Conservation (phyloP, 1,284 basidiomycete genomes). For the Apiotrichum veenhuisii region DNA sequence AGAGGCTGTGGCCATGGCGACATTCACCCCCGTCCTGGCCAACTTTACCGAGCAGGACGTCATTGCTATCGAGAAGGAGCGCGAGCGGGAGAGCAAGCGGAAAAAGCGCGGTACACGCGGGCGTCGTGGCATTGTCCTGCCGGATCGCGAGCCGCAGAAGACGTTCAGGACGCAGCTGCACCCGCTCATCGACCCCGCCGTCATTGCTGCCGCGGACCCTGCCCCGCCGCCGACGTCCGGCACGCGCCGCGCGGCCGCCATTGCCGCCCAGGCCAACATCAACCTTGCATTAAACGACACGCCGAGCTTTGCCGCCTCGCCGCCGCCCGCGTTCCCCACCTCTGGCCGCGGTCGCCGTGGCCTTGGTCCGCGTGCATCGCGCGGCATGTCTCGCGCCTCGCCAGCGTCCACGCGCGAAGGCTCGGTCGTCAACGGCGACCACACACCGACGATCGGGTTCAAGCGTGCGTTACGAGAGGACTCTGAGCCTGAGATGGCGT, state of each 20-base stretch:
- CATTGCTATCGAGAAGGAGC: constrained; percentile 82
- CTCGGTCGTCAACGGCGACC: constrained; percentile 24
- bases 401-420: constrained; percentile 30
- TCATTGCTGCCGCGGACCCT: constrained; percentile 27
- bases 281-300: constrained; percentile 46
- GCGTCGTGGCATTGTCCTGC: constrained; percentile 79
- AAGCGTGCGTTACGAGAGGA: constrained; percentile 33
- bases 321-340: constrained; percentile 47
- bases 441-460: constrained; percentile 19
- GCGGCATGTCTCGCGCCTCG: constrained; percentile 23
- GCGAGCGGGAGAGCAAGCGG: constrained; percentile 84
- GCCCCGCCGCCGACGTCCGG: constrained; percentile 55
- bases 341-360: constrained; percentile 10
- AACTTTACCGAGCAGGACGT: constrained; percentile 85
- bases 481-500: constrained; percentile 18
- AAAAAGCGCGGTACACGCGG: constrained; percentile 79
- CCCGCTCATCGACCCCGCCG: constrained; percentile 38
- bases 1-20: constrained; percentile 64
- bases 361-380: constrained; percentile 3
- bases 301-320: constrained; percentile 50
- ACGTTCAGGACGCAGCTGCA: constrained; percentile 80
- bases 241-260: constrained; percentile 73
- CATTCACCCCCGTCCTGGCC: constrained; percentile 83
- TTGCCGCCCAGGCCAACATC: constrained; percentile 62
- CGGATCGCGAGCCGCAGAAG: constrained; percentile 87